phyloP scores from a whole-genome alignment of 305 asterid genomes.

The Solanum hybrid region DNA sequence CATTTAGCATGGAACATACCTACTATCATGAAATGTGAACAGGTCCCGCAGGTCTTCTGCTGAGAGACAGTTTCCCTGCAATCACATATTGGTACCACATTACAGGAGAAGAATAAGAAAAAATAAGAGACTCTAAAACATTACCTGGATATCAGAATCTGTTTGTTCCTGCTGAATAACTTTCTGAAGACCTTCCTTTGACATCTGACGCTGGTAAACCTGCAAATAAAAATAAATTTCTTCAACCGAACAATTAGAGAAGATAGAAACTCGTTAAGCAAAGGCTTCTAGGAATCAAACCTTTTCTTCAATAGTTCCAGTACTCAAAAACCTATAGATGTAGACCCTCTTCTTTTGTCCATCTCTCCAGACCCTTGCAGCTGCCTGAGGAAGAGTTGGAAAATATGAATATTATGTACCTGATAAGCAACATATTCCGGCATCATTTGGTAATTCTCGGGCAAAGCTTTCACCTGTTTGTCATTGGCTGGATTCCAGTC shows the following conservation, averaged over 20 bases:
- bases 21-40: constrained; percentile 73
- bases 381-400: constrained; percentile 52
- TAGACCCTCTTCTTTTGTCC: constrained; percentile 98
- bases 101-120: constrained; percentile 1
- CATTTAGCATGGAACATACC: constrained; percentile 35
- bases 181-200: constrained; percentile 96
- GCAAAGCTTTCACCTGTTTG: constrained; percentile 59
- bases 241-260: constrained; percentile 13
- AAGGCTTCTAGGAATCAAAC: constrained; percentile 24
- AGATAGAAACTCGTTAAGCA: constrained; percentile 13
- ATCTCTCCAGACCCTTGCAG: constrained; percentile 99
- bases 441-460: background rate
- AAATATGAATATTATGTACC: constrained; percentile 9
- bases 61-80: constrained; percentile 81
- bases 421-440: background rate
- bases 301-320: constrained; percentile 98
- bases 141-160: constrained; percentile 57
- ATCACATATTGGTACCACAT: constrained; percentile 15
- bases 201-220: constrained; percentile 99
- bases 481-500: constrained; percentile 99
- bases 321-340: constrained; percentile 88
- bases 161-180: constrained; percentile 82
- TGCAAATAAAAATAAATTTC: constrained; percentile 19
- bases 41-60: constrained; percentile 91
- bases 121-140: constrained; percentile 1